A percentile compares a stretch with the other conserved stretches of the same genome.
These are phyloP conservation scores for Gastrolobium villosum DNA, from an alignment of 306 rosid genomes.

Conservation along the genomic window DNA sequence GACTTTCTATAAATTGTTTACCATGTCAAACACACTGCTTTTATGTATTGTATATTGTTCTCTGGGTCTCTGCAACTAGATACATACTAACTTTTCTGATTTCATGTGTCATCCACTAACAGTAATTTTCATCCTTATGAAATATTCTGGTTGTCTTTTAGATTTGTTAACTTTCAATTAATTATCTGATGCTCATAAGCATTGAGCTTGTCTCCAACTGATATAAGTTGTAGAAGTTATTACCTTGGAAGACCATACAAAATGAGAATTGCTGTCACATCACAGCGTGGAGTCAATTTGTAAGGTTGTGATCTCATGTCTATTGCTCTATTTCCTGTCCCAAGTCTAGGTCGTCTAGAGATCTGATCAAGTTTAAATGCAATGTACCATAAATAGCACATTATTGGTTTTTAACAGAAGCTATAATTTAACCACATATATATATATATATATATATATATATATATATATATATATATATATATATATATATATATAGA, in stretches of 20 bases:
- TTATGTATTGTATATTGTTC: neutral
- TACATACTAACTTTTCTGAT: constrained; percentile 7
- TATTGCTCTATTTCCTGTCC: constrained; percentile 51
- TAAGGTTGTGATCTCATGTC: constrained; percentile 62
- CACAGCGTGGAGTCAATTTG: constrained; percentile 84
- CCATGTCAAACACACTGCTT: constrained; percentile 13
- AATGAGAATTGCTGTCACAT: constrained; percentile 96
- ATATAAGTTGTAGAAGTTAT: constrained; percentile 45
- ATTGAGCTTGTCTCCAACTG: constrained; percentile 21
- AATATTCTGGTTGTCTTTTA: neutral
- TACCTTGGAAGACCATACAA: constrained; percentile 98
- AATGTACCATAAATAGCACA: constrained; percentile 60
- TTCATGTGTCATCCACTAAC: constrained; percentile 1
- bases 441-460: neutral
- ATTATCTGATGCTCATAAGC: constrained; percentile 4
- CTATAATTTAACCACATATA: neutral
- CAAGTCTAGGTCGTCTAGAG: constrained; percentile 59
- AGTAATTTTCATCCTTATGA: neutral
- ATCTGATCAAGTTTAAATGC: constrained; percentile 51
- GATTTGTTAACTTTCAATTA: constrained; percentile 3
- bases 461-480: neutral
- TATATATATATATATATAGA: neutral
- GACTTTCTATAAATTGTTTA: constrained; percentile 4
- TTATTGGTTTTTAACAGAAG: constrained; percentile 5
- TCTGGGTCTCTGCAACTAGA: constrained; percentile 24